These are phyloP conservation scores for Exophiala mesophila DNA, from an alignment of 2,329 filamentous ascomycete species.

Conservation along the genomic window DNA sequence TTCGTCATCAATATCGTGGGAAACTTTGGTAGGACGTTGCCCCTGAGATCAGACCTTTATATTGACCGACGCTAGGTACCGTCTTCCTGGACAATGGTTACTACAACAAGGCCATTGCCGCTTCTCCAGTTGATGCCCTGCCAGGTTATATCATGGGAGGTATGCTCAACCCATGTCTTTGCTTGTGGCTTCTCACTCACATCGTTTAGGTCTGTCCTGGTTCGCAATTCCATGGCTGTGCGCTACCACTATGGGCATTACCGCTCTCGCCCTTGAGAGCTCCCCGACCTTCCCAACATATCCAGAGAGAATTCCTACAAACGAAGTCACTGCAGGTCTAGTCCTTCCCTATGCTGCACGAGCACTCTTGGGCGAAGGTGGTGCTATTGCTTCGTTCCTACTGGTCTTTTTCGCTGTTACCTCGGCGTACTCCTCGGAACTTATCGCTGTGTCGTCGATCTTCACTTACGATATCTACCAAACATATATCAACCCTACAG, in stretches of 20 bases:
- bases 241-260: slow-evolving; percentile 80
- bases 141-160: slow-evolving; percentile 73
- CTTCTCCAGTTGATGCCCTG: slow-evolving; percentile 75
- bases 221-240: slow-evolving; percentile 88
- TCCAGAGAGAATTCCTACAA: slow-evolving; percentile 30
- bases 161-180: slow-evolving; percentile 40
- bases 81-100: slow-evolving; percentile 46
- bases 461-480: slow-evolving; percentile 85
- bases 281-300: slow-evolving; percentile 55
- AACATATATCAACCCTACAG: slow-evolving; percentile 73
- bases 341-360: slow-evolving; percentile 81
- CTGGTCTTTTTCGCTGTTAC: slow-evolving; percentile 89
- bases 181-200: no score
- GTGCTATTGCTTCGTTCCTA: slow-evolving; percentile 69
- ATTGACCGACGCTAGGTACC: neutral
- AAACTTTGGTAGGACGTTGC: slow-evolving; percentile 60
- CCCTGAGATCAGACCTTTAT: slow-evolving; percentile 58
- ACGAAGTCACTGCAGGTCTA: slow-evolving; percentile 75
- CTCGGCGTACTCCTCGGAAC: slow-evolving; percentile 71
- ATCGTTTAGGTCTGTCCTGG: slow-evolving; percentile 69
- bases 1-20: slow-evolving; percentile 61
- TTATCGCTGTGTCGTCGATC: slow-evolving; percentile 83
- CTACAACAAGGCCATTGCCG: slow-evolving; percentile 89
- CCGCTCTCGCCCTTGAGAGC: slow-evolving; percentile 71
- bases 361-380: slow-evolving; percentile 72